Percentiles rank a stretch among this genome's conserved stretches.
Evolutionary conservation across 768 basidiomycete species (phyloP).

Genomic region (Termitomyces sp.): DNA sequence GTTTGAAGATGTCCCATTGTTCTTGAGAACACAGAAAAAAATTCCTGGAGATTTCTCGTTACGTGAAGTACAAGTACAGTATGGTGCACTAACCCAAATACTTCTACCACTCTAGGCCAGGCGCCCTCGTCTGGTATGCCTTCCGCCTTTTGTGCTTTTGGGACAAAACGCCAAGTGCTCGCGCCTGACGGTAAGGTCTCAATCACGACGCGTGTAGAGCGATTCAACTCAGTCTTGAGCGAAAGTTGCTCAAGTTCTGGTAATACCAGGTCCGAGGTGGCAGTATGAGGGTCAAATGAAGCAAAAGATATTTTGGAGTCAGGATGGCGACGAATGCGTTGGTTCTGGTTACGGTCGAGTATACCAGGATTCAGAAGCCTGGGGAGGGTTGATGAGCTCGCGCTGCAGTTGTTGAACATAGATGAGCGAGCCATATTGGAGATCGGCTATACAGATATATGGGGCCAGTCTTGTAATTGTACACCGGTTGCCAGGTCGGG

Average conservation of each 20-base stretch:
- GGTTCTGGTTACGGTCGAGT: conserved; percentile 59
- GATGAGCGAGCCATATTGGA: not conserved
- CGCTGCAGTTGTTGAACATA: conserved; percentile 7
- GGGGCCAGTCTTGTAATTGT: conserved; percentile 14
- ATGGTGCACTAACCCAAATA: conserved; percentile 55
- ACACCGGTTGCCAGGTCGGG: conserved; percentile 12
- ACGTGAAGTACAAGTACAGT: conserved; percentile 10
- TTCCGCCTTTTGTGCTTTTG: conserved; percentile 56
- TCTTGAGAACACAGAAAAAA: conserved; percentile 51
- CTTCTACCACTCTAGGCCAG: conserved; percentile 64
- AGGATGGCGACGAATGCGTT: conserved; percentile 57
- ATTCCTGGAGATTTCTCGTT: conserved; percentile 40
- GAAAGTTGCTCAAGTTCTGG: conserved; percentile 38
- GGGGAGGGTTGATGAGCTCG: conserved; percentile 19
- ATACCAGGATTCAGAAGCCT: conserved; percentile 47
- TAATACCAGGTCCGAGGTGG: conserved; percentile 35
- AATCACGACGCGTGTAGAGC: conserved; percentile 71
- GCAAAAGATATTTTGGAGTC: conserved; percentile 69
- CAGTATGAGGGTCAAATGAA: conserved; percentile 68
- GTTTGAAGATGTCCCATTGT: conserved; percentile 85
- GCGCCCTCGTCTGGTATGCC: conserved; percentile 61
- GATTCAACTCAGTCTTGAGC: conserved; percentile 41
- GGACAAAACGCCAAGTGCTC: conserved; percentile 74
- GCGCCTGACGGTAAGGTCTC: conserved; percentile 58
- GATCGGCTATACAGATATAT: not conserved